A percentile compares a stretch with the other conserved stretches of the same genome.
Conservation (phyloP, 106 monocot species). For the Apostasia shenzhenica region DNA sequence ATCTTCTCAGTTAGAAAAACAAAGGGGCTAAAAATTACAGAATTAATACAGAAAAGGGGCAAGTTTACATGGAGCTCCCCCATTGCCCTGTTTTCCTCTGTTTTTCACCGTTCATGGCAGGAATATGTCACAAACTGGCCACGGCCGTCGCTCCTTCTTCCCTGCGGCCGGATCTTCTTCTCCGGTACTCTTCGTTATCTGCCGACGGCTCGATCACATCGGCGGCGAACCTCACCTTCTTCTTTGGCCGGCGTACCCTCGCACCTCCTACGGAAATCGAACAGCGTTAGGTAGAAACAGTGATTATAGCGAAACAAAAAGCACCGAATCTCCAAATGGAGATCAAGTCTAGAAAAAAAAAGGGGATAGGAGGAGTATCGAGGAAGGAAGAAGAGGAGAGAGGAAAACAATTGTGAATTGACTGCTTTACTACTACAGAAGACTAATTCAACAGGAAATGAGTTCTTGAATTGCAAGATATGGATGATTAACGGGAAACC, state of each 20-base stretch:
- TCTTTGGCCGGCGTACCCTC: slow-evolving; percentile 1
- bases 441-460: no score
- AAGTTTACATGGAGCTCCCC: no score
- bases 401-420: background rate
- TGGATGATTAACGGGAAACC: no score
- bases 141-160: background rate
- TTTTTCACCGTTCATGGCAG: no score
- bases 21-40: no score
- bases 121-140: background rate
- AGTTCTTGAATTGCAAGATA: no score
- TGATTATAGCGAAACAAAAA: background rate
- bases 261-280: background rate
- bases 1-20: no score
- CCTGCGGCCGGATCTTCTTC: slow-evolving; percentile 1
- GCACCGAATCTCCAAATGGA: no score
- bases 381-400: background rate
- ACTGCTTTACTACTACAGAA: no score
- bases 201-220: slow-evolving; percentile 60
- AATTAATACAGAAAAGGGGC: no score
- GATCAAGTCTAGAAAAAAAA: no score
- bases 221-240: slow-evolving; percentile 56
- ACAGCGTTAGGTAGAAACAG: background rate
- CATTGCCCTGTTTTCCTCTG: no score
- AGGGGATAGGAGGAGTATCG: background rate
- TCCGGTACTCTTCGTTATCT: slow-evolving; percentile 44